Conservation (phyloP, 139 green algal species). For the Haematococcus lacustris region DNA sequence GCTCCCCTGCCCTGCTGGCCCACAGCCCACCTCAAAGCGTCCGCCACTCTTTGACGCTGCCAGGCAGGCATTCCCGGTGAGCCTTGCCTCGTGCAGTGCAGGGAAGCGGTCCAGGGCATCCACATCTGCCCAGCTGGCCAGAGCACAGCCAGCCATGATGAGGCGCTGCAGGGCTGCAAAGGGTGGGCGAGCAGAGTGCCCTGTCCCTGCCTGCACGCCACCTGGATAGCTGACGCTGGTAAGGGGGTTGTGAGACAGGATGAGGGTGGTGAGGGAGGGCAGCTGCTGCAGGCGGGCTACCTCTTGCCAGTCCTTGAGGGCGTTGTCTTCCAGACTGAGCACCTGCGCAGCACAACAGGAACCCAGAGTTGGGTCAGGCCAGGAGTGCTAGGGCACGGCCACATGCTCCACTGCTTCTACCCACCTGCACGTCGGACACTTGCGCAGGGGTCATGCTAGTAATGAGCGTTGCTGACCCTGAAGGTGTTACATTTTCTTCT, state of each 20-base stretch:
- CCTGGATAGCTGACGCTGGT: constrained; percentile 16
- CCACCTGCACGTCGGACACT: too few species aligned
- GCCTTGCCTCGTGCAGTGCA: constrained; percentile 47
- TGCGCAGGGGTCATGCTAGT: too few species aligned
- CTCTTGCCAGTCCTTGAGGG: constrained; percentile 32
- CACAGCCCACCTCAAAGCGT: constrained; percentile 45
- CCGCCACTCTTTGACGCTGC: constrained; percentile 21
- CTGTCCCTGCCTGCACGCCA: too few species aligned
- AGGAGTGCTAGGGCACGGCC: too few species aligned
- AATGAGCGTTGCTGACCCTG: too few species aligned
- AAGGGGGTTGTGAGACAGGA: constrained; percentile 56
- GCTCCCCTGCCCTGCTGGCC: neutral
- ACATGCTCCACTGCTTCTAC: too few species aligned
- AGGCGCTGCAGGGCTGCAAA: constrained; percentile 42
- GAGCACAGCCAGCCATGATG: constrained; percentile 42
- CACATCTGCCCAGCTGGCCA: constrained; percentile 54
- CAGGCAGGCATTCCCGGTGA: constrained; percentile 70
- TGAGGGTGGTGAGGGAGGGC: constrained; percentile 43
- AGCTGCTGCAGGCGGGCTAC: constrained; percentile 48
- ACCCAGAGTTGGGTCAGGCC: too few species aligned
- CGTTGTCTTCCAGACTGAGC: constrained; percentile 42
- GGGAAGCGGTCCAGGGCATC: constrained; percentile 56
- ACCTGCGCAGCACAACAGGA: constrained; percentile 24
- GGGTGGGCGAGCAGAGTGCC: neutral
- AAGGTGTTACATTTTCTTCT: too few species aligned